These are phyloP conservation scores for Talaromyces sp. DNA, from an alignment of 2,329 filamentous ascomycete genomes.

Conservation along the genomic window DNA sequence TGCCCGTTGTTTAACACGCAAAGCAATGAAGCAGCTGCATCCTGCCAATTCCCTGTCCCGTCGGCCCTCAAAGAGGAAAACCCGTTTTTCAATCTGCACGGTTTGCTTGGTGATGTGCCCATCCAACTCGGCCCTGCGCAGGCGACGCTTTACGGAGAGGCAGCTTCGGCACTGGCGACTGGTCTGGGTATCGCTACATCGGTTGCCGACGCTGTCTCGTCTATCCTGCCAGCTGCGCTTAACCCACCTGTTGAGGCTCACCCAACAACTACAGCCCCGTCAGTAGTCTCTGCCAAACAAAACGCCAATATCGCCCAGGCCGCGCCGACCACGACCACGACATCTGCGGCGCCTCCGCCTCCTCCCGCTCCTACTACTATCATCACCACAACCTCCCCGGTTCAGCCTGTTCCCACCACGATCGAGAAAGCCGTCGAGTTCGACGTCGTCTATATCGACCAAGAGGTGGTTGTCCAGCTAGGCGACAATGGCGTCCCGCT, in stretches of 20 bases:
- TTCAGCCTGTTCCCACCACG: constrained; percentile 17
- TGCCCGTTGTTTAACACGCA: constrained; percentile 73
- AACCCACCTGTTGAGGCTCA: no score
- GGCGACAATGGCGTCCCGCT: constrained; percentile 21
- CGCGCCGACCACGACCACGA: constrained; percentile 6
- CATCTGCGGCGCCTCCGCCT: neutral
- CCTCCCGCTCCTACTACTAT: neutral
- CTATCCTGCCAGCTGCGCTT: neutral
- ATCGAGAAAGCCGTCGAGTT: constrained; percentile 20
- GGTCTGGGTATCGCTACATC: constrained; percentile 2
- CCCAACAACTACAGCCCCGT: neutral
- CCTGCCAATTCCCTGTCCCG: constrained; percentile 63
- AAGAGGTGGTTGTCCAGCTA: constrained; percentile 24
- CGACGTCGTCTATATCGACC: constrained; percentile 26
- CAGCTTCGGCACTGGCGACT: neutral
- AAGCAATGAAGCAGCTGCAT: constrained; percentile 45
- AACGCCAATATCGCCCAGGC: neutral
- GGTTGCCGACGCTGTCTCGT: neutral
- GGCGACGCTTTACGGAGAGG: constrained; percentile 20
- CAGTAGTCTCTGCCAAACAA: neutral
- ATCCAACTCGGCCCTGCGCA: constrained; percentile 45
- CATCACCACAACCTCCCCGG: constrained; percentile 18
- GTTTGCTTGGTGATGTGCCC: constrained; percentile 62
- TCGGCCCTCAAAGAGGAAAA: constrained; percentile 55
- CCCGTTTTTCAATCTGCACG: constrained; percentile 49